phyloP scores from a whole-genome alignment of 371 early-diverging fungal genomes.

The Rhizoclosmatium hyalinum region DNA sequence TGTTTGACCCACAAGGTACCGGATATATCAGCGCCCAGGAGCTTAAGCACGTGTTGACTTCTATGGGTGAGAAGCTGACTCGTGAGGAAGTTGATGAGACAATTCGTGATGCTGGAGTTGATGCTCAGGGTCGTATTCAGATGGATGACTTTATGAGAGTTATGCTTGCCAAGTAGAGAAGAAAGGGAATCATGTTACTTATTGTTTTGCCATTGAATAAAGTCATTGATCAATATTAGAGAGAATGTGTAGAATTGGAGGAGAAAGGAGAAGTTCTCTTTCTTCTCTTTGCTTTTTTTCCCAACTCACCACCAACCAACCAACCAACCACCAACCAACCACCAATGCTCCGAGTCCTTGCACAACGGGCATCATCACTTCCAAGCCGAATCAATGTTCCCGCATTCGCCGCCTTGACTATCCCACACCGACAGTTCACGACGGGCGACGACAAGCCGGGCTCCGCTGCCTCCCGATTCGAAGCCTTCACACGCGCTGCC shows the following conservation, averaged over 20 bases:
- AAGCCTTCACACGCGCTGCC: neutral
- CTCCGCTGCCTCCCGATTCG: neutral
- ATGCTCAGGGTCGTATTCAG: slow-evolving; percentile 68
- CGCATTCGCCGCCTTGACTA: neutral
- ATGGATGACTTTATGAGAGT: slow-evolving; percentile 93
- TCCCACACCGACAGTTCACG: neutral
- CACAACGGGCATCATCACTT: too few relatives aligned
- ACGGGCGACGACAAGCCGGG: neutral
- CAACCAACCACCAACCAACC: neutral
- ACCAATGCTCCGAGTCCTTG: too few relatives aligned
- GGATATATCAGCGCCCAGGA: slow-evolving; percentile 93
- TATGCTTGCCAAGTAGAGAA: slow-evolving; percentile 52
- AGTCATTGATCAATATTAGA: too few relatives aligned
- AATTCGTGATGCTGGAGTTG: slow-evolving; percentile 63
- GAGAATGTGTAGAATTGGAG: neutral
- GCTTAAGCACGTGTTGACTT: slow-evolving; percentile 93
- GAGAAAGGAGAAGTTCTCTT: neutral
- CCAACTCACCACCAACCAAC: neutral
- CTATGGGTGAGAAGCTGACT: slow-evolving; percentile 91
- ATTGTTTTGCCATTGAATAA: neutral
- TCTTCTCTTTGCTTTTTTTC: neutral
- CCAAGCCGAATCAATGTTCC: neutral
- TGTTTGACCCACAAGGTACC: slow-evolving; percentile 95
- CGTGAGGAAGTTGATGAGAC: slow-evolving; percentile 94
- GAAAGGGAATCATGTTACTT: neutral